phyloP scores from a whole-genome alignment of 768 basidiomycete genomes.

The Lactarius sp. region DNA sequence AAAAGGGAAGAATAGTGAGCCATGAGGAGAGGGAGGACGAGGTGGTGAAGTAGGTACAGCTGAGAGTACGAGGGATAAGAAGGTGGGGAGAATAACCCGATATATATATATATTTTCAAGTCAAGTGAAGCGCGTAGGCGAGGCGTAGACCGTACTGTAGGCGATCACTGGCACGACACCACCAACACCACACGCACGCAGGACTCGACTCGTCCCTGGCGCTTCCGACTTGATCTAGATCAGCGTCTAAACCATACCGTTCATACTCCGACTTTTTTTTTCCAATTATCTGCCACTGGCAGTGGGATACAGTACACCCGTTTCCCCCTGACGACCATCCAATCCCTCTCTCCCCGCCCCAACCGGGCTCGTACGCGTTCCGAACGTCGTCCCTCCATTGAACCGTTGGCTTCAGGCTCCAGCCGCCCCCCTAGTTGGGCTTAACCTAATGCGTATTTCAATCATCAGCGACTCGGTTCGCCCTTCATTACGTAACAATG shows the following conservation, averaged over 20 bases:
- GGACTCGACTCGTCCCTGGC: no score
- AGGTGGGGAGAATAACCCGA: not conserved
- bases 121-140: no score
- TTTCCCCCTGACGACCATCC: not conserved
- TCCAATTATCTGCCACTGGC: no score
- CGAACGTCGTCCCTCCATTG: not conserved
- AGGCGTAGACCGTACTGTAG: no score
- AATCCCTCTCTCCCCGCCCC: no score
- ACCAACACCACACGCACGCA: no score
- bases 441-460: not conserved
- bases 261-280: not conserved
- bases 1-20: conserved; percentile 24
- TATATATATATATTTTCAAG: not conserved
- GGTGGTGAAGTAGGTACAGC: not conserved
- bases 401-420: not conserved
- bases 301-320: not conserved
- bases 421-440: not conserved
- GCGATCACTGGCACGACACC: no score
- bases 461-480: not conserved
- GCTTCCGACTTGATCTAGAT: not conserved
- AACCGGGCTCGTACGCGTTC: no score
- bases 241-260: not conserved
- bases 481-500: not conserved
- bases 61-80: no score
- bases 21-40: conserved; percentile 3